Evolutionary conservation across 2,329 filamentous ascomycete species (phyloP).

Genomic region (Myriangium duriaei): DNA sequence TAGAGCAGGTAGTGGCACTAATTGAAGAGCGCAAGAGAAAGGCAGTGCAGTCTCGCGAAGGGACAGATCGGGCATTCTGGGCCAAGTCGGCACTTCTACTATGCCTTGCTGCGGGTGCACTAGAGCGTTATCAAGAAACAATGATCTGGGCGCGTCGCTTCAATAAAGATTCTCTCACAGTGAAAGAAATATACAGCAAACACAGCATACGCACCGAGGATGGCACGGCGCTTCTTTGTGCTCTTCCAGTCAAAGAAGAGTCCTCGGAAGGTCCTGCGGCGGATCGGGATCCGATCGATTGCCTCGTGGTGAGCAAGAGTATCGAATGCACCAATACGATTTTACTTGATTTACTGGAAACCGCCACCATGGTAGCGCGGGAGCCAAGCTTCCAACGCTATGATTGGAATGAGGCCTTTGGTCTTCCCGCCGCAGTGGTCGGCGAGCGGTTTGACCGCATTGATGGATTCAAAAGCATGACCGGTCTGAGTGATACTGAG

Average conservation of each 20-base stretch:
- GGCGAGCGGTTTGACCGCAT: background rate
- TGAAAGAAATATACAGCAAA: background rate
- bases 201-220: background rate
- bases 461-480: background rate
- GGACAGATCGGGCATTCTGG: background rate
- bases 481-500: slow-evolving; percentile 17
- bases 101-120: background rate
- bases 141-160: background rate
- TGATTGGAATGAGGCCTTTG: slow-evolving; percentile 14
- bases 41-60: background rate
- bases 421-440: slow-evolving; percentile 10
- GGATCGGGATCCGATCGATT: background rate
- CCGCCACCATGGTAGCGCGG: background rate
- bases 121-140: background rate
- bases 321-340: background rate
- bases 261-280: too few relatives aligned
- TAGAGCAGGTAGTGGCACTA: background rate
- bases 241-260: background rate
- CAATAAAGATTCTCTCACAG: background rate
- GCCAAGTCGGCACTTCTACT: background rate
- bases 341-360: background rate
- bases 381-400: background rate
- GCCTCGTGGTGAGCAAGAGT: background rate
- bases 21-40: background rate
- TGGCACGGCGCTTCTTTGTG: background rate